Conservation (phyloP, 169 alveolate species). For the Plasmodium billcollinsi region DNA sequence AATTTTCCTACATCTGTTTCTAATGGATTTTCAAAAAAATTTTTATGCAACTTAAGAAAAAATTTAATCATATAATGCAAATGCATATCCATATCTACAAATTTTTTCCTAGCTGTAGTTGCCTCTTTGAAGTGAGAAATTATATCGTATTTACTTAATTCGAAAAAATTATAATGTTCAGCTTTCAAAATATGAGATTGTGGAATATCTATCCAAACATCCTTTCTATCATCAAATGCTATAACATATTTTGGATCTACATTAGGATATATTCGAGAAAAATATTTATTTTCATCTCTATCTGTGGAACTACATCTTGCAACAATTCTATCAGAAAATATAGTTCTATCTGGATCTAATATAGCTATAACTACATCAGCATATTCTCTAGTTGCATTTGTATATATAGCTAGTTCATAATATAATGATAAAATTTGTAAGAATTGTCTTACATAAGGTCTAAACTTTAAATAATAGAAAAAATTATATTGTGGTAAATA, state of each 20-base stretch:
- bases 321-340: constrained; percentile 91
- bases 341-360: constrained; percentile 92
- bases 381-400: constrained; percentile 94
- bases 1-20: constrained; percentile 90
- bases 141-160: constrained; percentile 80
- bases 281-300: constrained; percentile 87
- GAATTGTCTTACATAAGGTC: constrained; percentile 93
- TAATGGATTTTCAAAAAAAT: constrained; percentile 90
- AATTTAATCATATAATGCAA: constrained; percentile 89
- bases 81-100: constrained; percentile 91
- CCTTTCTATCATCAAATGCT: constrained; percentile 93
- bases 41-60: constrained; percentile 89
- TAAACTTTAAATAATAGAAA: constrained; percentile 90
- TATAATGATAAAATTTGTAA: constrained; percentile 89
- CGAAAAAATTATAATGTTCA: constrained; percentile 93
- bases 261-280: constrained; percentile 87
- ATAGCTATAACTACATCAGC: constrained; percentile 94
- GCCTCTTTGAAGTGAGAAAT: constrained; percentile 79
- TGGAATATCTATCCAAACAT: constrained; percentile 92
- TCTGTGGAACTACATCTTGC: constrained; percentile 91
- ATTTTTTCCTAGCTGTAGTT: constrained; percentile 73
- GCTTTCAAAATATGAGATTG: constrained; percentile 92
- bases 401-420: constrained; percentile 92
- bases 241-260: constrained; percentile 90
- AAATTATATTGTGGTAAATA: constrained; percentile 90